These are phyloP conservation scores for Neospermospora avenae DNA, from an alignment of 2,329 filamentous ascomycete species.

Conservation along the genomic window DNA sequence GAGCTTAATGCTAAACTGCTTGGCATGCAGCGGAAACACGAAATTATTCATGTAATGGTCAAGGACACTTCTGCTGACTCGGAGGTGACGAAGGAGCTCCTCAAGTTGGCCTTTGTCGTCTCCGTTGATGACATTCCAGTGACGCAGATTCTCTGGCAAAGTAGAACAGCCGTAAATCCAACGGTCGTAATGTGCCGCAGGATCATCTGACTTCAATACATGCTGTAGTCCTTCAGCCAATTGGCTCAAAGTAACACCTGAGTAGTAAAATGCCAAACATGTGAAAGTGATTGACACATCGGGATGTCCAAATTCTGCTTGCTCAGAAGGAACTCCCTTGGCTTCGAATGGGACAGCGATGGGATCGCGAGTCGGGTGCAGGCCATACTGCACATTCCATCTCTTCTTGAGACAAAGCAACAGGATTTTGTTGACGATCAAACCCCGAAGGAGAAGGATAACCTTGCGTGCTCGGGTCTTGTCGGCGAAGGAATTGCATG, in stretches of 20 bases:
- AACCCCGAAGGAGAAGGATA: constrained; percentile 46
- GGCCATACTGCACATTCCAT: constrained; percentile 59
- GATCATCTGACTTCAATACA: constrained; percentile 52
- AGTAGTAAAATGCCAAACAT: constrained; percentile 64
- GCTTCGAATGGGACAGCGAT: constrained; percentile 65
- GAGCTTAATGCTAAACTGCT: constrained; percentile 61
- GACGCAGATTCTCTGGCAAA: constrained; percentile 45
- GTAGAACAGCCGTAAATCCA: constrained; percentile 41
- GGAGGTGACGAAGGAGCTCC: constrained; percentile 49
- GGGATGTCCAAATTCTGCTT: constrained; percentile 65
- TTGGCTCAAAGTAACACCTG: constrained; percentile 49
- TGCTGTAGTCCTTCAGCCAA: constrained; percentile 38
- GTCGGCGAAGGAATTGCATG: constrained; percentile 14
- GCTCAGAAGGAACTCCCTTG: constrained; percentile 59
- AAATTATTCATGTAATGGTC: constrained; percentile 62
- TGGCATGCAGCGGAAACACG: constrained; percentile 63
- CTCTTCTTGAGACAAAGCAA: constrained; percentile 48
- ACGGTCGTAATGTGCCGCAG: constrained; percentile 51
- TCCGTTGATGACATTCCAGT: constrained; percentile 57
- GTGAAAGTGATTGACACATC: constrained; percentile 64
- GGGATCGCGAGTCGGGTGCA: constrained; percentile 50
- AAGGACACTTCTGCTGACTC: constrained; percentile 47
- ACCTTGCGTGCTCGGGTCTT: constrained; percentile 28
- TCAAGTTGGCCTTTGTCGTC: constrained; percentile 51
- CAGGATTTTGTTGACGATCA: constrained; percentile 49